Percentiles rank a stretch among this genome's conserved stretches.
Evolutionary conservation across 1,139 yeast species (phyloP).

Genomic region (Geotrichum bryndzae): DNA sequence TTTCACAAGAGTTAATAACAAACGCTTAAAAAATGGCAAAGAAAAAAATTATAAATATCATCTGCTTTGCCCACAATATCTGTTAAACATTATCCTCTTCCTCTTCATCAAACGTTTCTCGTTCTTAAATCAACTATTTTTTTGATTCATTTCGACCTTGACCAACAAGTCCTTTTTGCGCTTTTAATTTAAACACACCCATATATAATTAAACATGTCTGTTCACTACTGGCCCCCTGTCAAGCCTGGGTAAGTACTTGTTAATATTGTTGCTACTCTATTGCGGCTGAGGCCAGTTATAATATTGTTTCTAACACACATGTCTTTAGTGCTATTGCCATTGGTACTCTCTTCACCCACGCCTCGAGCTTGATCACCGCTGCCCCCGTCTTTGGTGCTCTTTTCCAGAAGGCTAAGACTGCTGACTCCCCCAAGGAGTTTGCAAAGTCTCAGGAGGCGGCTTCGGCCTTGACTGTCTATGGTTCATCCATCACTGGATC

Average conservation of each 20-base stretch:
- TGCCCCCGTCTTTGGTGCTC: conserved; percentile 40
- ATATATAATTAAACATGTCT: conserved; percentile 22
- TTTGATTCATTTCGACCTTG: neutral
- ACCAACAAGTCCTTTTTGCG: neutral
- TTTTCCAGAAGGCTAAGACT: conserved; percentile 36
- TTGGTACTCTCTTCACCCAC: conserved; percentile 40
- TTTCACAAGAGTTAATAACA: neutral
- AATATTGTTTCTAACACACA: neutral
- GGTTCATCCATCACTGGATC: conserved; percentile 36
- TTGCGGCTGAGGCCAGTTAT: neutral
- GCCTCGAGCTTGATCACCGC: conserved; percentile 34
- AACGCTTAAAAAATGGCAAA: neutral
- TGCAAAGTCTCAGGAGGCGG: conserved; percentile 33
- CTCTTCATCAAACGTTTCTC: neutral
- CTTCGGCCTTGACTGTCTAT: conserved; percentile 36
- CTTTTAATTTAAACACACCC: neutral
- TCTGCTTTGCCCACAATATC: neutral
- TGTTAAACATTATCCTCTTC: neutral
- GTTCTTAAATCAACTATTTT: neutral
- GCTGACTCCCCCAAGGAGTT: conserved; percentile 36
- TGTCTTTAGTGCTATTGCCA: conserved; percentile 34
- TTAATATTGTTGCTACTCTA: neutral
- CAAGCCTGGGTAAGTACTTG: conserved; percentile 16
- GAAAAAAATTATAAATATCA: neutral
- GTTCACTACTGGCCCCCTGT: conserved; percentile 21